phyloP scores from a whole-genome alignment of 2,329 filamentous ascomycete genomes.

The Thielaviopsis musarum region DNA sequence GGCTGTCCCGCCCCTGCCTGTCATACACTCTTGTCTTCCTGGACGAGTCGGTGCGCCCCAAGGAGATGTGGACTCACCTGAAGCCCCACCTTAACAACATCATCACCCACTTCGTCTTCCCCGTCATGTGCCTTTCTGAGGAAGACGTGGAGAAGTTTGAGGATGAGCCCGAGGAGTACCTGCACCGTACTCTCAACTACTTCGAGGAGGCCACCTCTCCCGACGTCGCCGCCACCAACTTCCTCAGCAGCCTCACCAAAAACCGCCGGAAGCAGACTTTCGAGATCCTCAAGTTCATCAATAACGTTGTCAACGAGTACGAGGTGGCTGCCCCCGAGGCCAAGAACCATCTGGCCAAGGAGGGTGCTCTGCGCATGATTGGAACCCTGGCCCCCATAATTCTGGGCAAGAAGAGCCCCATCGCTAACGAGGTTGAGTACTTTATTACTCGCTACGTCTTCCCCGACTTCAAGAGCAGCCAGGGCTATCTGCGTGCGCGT shows the following conservation, averaged over 20 bases:
- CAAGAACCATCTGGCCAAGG: conserved; percentile 90
- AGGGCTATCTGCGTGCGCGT: conserved; percentile 83
- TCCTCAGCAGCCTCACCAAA: conserved; percentile 88
- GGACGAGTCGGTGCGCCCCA: conserved; percentile 93
- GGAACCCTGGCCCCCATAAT: conserved; percentile 88
- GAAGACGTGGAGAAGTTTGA: conserved; percentile 91
- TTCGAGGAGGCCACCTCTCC: conserved; percentile 94
- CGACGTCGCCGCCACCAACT: conserved; percentile 91
- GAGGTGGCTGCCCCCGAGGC: conserved; percentile 68
- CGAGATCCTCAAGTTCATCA: conserved; percentile 85
- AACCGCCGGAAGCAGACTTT: conserved; percentile 90
- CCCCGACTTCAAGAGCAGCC: conserved; percentile 84
- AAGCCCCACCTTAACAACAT: conserved; percentile 88
- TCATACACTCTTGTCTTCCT: conserved; percentile 90
- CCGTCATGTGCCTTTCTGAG: conserved; percentile 77
- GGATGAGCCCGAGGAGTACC: conserved; percentile 86
- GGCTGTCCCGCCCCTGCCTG: conserved; percentile 86
- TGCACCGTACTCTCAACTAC: conserved; percentile 93
- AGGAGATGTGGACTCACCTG: conserved; percentile 88
- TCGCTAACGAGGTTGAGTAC: conserved; percentile 93
- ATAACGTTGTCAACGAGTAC: conserved; percentile 85
- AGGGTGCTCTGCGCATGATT: conserved; percentile 93
- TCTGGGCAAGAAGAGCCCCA: conserved; percentile 93
- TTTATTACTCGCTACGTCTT: conserved; percentile 98
- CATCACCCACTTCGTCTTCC: conserved; percentile 89